A percentile compares a stretch with the other conserved stretches of the same genome.
Conservation (phyloP, 352 stramenopile genomes). For the Phytophthora fragariaefolia region DNA sequence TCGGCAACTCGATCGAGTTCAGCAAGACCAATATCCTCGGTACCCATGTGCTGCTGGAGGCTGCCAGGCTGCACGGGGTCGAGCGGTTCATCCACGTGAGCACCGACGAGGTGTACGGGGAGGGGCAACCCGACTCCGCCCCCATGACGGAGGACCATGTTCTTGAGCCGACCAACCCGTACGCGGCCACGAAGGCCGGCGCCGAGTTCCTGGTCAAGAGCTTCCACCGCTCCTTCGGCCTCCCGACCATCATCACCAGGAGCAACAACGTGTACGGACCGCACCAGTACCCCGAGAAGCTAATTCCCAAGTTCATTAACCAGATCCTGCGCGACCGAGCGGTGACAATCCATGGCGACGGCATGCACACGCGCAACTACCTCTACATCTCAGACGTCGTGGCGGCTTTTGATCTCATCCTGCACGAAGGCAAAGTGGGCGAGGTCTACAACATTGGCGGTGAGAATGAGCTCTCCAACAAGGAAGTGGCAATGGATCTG, state of each 20-base stretch:
- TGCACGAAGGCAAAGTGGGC: constrained; percentile 93
- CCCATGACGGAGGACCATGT: constrained; percentile 97
- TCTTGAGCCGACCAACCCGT: constrained; percentile 96
- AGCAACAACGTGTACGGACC: constrained; percentile 99
- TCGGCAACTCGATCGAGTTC: constrained; percentile 98
- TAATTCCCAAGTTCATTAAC: constrained; percentile 99
- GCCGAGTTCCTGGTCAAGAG: constrained; percentile 98
- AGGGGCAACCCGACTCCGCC: constrained; percentile 90
- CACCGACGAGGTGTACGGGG: constrained; percentile 99
- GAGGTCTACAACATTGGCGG: constrained; percentile 98
- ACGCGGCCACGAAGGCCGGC: constrained; percentile 98
- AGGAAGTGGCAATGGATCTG: constrained; percentile 91
- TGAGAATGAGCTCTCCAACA: constrained; percentile 66
- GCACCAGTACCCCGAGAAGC: constrained; percentile 99
- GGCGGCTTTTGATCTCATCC: constrained; percentile 95
- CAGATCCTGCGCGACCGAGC: constrained; percentile 90
- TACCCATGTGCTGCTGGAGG: constrained; percentile 98
- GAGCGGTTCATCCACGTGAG: constrained; percentile 97
- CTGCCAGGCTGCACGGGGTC: constrained; percentile 92
- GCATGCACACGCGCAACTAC: constrained; percentile 96
- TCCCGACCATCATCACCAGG: constrained; percentile 97
- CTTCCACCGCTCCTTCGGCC: constrained; percentile 93
- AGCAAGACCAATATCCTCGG: constrained; percentile 98
- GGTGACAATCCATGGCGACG: constrained; percentile 96
- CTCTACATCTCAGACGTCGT: constrained; percentile 98